Conservation (phyloP, 495 filamentous ascomycete species). For the Penicillium atrosanguineum region DNA sequence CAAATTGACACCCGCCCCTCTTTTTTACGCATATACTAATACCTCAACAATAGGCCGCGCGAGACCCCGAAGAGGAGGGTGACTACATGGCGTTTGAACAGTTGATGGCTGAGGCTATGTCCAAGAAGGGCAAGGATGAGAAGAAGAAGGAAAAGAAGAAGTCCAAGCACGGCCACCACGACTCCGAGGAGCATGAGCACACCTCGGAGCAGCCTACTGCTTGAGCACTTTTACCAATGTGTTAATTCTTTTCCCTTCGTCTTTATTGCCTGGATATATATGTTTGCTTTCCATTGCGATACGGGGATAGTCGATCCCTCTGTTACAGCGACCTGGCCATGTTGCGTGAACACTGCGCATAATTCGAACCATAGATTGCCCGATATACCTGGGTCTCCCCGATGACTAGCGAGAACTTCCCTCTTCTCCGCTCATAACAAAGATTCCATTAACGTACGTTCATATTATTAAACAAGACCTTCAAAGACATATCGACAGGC, state of each 20-base stretch:
- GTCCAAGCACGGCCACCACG: slow-evolving; percentile 23
- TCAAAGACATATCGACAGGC: not conserved
- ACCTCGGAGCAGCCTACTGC: slow-evolving; percentile 10
- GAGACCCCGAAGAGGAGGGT: slow-evolving; percentile 93
- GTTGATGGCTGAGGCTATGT: slow-evolving; percentile 91
- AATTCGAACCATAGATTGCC: slow-evolving; percentile 23
- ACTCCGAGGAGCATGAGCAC: slow-evolving; percentile 3
- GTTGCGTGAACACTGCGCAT: not conserved
- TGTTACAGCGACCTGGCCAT: slow-evolving; percentile 6
- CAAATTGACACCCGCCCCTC: not conserved
- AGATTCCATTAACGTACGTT: slow-evolving; percentile 1
- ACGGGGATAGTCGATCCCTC: not conserved
- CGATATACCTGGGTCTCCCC: slow-evolving; percentile 14
- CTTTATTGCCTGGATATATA: slow-evolving; percentile 15
- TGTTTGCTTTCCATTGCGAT: slow-evolving; percentile 2
- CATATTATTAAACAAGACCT: not conserved
- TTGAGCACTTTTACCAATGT: slow-evolving; percentile 3
- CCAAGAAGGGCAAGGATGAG: slow-evolving; percentile 83
- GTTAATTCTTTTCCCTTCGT: slow-evolving; percentile 2
- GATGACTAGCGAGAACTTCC: not conserved
- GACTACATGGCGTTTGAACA: slow-evolving; percentile 99
- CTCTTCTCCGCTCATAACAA: not conserved
- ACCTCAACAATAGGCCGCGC: slow-evolving; percentile 62
- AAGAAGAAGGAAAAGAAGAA: slow-evolving; percentile 72
- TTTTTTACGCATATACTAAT: slow-evolving; percentile 2